Evolutionary conservation across 2,329 filamentous ascomycete species (phyloP).

Genomic region (Aspergillus persii): DNA sequence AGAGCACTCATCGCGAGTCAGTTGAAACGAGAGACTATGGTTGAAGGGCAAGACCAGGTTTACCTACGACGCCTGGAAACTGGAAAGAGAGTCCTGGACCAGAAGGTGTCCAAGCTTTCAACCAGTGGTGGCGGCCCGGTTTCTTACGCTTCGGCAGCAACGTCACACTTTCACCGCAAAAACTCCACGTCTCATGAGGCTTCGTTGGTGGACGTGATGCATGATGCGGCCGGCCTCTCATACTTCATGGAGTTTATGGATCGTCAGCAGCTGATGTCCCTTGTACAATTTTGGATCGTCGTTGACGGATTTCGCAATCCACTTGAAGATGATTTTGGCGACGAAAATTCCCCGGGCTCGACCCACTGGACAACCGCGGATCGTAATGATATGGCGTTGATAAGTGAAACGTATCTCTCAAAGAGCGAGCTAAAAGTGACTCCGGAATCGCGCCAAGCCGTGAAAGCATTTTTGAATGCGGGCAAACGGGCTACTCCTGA

Average conservation of each 20-base stretch:
- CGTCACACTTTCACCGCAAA: constrained; percentile 32
- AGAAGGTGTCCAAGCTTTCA: constrained; percentile 79
- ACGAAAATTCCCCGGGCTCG: constrained; percentile 62
- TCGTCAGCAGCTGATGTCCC: constrained; percentile 75
- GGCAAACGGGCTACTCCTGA: constrained; percentile 72
- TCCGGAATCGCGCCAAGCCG: constrained; percentile 64
- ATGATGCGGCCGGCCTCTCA: constrained; percentile 84
- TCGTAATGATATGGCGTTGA: constrained; percentile 82
- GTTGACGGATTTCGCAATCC: constrained; percentile 96
- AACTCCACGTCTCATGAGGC: constrained; percentile 69
- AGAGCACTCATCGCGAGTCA: constrained; percentile 91
- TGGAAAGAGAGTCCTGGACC: constrained; percentile 82
- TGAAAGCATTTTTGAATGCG: constrained; percentile 74
- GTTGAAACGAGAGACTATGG: constrained; percentile 75
- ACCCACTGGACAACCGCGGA: constrained; percentile 79
- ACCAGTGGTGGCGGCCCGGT: constrained; percentile 55
- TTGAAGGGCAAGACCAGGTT: constrained; percentile 76
- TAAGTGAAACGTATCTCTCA: constrained; percentile 83
- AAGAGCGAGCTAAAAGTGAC: constrained; percentile 78
- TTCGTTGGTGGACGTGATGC: constrained; percentile 78
- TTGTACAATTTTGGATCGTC: constrained; percentile 98
- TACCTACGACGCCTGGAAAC: constrained; percentile 90
- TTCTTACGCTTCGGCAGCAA: constrained; percentile 30
- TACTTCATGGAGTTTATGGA: constrained; percentile 99
- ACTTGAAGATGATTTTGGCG: constrained; percentile 78